Base-by-base conservation (phyloP, 2,329 filamentous ascomycete genomes). In the Alternaria triticimaculans region DNA sequence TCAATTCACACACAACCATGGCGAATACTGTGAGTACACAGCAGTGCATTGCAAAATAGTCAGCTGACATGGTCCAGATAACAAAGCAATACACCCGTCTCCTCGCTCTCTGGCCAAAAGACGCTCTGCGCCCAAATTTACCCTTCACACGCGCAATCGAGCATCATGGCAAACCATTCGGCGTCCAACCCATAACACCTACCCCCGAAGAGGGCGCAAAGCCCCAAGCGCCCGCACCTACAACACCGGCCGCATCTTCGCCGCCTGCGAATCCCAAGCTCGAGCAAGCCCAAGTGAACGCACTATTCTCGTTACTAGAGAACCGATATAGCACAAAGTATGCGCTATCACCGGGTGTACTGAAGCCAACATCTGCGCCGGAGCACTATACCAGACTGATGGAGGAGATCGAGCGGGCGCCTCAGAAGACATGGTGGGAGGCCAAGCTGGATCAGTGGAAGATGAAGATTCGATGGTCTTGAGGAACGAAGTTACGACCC, bases 291-390 rank as follows among this genome's bases (percentile, higher is more conserved):
- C 82, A 87, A 69, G 77, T 88, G 58, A 89, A 89, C 69, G 87
- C 87, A 5, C 82, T 90, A 2, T 88, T 87, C 65, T 84, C 86
- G 3, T 78, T 90, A n/a, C 79, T 90, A 3, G 87, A 89, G 67
- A 84, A 90, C 72, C 80, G 86, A 53, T 89, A 88, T 70, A 80
- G 77, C 50, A 85, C 84, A 61, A 76, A 74, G 26, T 79, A 78
- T 60, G 65, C 74, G 0, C 55, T 77, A 6, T 72, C 75, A 8
- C 67, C 69, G 2, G 67, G 41, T 6, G 70, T 79, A 12, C 63
- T 80, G 30, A 74, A 71, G 66, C 79, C 79, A 1, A 64, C 55
- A n/a, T 73, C 71, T 49, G 77, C 77, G 33, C 78, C 78, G 4
- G 70, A 75, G 45, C 75, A 81, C 57, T 81, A 81, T 54, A 72